Conservation (phyloP, 305 asterid genomes). For the Rubia occidens region DNA sequence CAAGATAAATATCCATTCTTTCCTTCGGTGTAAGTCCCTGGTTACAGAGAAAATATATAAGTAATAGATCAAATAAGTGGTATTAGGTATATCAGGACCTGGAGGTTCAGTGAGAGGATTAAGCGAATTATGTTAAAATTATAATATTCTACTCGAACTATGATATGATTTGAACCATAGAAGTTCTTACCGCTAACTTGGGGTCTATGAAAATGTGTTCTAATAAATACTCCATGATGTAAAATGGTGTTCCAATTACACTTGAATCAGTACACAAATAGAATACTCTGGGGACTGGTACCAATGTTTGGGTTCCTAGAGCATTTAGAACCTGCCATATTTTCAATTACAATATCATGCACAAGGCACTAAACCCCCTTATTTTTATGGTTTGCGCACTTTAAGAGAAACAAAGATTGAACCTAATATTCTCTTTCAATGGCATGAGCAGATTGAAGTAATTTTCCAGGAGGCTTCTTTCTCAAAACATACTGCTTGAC, state of each 20-base stretch:
- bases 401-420: conserved; percentile 4
- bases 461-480: conserved; percentile 79
- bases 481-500: conserved; percentile 69
- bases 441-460: conserved; percentile 88
- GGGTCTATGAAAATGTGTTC: conserved; percentile 86
- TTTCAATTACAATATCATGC: conserved; percentile 20
- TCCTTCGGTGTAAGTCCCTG: conserved; percentile 59
- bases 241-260: conserved; percentile 87
- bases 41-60: conserved; percentile 8
- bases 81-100: no score
- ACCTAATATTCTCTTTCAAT: conserved; percentile 95
- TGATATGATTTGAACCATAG: conserved; percentile 9
- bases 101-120: background rate
- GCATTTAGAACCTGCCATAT: conserved; percentile 71
- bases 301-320: conserved; percentile 56
- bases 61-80: conserved; percentile 2
- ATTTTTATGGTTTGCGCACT: background rate
- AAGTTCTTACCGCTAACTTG: conserved; percentile 54
- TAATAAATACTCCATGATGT: conserved; percentile 89
- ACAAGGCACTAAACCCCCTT: background rate
- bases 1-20: conserved; percentile 62
- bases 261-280: conserved; percentile 76
- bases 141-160: background rate
- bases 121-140: background rate
- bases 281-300: conserved; percentile 88